phyloP scores from a whole-genome alignment of 2,329 filamentous ascomycete genomes.

The Fusarium lyarnte region DNA sequence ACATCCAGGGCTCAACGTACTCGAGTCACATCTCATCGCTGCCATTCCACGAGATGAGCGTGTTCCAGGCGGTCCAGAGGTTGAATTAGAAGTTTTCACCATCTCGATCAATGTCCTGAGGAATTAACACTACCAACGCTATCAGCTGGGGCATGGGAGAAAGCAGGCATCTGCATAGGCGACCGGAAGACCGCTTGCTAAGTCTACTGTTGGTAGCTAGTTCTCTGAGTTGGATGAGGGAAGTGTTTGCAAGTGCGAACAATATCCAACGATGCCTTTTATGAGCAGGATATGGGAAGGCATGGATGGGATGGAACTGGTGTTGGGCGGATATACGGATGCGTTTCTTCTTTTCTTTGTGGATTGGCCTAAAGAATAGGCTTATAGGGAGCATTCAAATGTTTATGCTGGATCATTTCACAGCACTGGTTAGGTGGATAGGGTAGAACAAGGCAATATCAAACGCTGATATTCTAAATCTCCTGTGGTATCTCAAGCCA shows the following conservation, averaged over 20 bases:
- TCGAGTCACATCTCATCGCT: conserved; percentile 82
- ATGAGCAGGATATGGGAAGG: conserved; percentile 12
- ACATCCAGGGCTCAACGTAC: conserved; percentile 76
- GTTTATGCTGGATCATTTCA: conserved; percentile 1
- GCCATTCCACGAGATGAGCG: conserved; percentile 70
- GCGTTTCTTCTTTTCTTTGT: not conserved
- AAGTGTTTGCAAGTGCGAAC: not conserved
- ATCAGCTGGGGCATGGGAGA: conserved; percentile 11
- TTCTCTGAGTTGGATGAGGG: not conserved
- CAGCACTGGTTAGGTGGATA: not conserved
- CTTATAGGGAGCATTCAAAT: conserved; percentile 13
- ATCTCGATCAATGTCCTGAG: conserved; percentile 77
- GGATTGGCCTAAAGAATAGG: not conserved
- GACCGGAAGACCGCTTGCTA: not conserved
- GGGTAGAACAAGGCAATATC: not conserved
- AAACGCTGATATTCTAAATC: conserved; percentile 33
- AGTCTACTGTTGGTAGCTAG: not conserved
- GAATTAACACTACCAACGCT: conserved; percentile 44
- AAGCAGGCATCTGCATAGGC: not conserved
- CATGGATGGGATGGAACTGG: conserved; percentile 5
- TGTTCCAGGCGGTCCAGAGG: conserved; percentile 66
- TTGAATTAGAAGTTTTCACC: conserved; percentile 82
- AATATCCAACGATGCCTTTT: conserved; percentile 1
- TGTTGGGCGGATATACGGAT: conserved; percentile 18
- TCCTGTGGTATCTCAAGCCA: conserved; percentile 45